These are phyloP conservation scores for Pisolithus marmoratus DNA, from an alignment of 768 basidiomycete species.

Conservation along the genomic window DNA sequence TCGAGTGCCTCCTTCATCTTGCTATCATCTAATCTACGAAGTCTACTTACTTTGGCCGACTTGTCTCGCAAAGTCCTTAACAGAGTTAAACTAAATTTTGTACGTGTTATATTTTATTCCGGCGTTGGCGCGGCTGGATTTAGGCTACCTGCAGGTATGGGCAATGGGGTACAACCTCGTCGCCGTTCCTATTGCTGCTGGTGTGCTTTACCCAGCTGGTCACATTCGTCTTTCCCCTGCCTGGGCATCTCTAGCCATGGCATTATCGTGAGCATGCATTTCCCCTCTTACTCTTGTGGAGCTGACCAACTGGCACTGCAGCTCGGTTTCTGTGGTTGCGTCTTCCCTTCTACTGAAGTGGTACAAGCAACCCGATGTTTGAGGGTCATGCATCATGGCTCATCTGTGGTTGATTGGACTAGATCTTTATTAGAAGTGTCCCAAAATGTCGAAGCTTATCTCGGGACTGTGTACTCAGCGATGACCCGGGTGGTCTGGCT, in stretches of 20 bases:
- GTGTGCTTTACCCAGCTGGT: slow-evolving; percentile 62
- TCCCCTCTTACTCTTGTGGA: no score
- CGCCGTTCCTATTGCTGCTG: slow-evolving; percentile 48
- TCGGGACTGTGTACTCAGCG: no score
- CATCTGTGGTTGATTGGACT: no score
- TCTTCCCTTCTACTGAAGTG: slow-evolving; percentile 39
- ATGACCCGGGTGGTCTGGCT: no score
- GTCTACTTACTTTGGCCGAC: slow-evolving; percentile 52
- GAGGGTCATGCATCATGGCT: no score
- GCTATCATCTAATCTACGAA: slow-evolving; percentile 55
- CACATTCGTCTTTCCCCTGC: slow-evolving; percentile 66
- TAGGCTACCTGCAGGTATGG: no score
- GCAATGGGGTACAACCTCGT: slow-evolving; percentile 37
- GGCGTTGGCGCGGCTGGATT: no score
- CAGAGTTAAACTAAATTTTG: no score
- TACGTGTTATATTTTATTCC: no score
- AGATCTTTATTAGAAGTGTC: no score
- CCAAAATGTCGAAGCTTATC: no score
- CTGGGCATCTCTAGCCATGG: slow-evolving; percentile 80
- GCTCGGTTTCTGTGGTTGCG: slow-evolving; percentile 56
- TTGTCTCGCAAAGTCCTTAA: no score
- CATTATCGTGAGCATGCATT: slow-evolving; percentile 48
- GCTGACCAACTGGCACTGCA: slow-evolving; percentile 12
- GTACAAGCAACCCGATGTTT: slow-evolving; percentile 23
- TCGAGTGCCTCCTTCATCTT: slow-evolving; percentile 71